Conservation (phyloP, 1,284 basidiomycete genomes). For the Sanguinoderma infundibulare region DNA sequence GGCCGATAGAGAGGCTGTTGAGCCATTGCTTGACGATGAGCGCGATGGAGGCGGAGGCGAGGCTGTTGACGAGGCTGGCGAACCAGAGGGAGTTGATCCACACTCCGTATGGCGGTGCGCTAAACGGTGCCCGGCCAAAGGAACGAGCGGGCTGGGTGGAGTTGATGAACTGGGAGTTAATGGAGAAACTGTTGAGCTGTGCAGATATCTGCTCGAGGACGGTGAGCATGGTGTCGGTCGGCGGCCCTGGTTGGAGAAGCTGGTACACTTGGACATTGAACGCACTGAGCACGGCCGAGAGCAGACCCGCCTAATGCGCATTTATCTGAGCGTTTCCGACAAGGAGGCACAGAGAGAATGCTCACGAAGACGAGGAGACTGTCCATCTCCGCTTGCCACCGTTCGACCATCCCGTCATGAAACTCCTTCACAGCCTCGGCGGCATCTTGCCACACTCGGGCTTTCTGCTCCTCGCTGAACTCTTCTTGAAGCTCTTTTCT, state of each 20-base stretch:
- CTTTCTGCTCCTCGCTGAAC: background rate
- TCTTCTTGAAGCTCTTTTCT: conserved; percentile 2
- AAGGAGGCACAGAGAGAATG: background rate
- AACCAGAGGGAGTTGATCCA: conserved; percentile 25
- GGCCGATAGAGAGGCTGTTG: conserved; percentile 9
- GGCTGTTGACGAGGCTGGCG: conserved; percentile 16
- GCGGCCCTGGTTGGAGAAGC: conserved; percentile 12
- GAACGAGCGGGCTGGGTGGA: background rate
- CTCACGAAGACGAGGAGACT: conserved; percentile 25
- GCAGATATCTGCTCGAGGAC: conserved; percentile 10
- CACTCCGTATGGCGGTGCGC: background rate
- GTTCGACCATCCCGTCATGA: conserved; percentile 7
- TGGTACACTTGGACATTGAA: conserved; percentile 14
- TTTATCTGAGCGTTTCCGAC: background rate
- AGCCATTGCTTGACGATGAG: conserved; percentile 30
- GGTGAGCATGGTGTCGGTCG: conserved; percentile 4
- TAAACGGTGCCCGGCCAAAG: conserved; percentile 3
- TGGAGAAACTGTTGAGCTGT: conserved; percentile 8
- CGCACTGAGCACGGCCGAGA: conserved; percentile 12
- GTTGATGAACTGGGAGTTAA: background rate
- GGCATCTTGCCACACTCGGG: background rate
- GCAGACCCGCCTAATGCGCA: conserved; percentile 6
- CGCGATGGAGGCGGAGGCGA: conserved; percentile 19
- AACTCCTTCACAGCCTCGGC: background rate
- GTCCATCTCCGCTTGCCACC: conserved; percentile 21